Percentiles rank a stretch among this genome's conserved stretches.
phyloP scores from a whole-genome alignment of 805 yeast species.

The Nakazawaea wickerhamii region DNA sequence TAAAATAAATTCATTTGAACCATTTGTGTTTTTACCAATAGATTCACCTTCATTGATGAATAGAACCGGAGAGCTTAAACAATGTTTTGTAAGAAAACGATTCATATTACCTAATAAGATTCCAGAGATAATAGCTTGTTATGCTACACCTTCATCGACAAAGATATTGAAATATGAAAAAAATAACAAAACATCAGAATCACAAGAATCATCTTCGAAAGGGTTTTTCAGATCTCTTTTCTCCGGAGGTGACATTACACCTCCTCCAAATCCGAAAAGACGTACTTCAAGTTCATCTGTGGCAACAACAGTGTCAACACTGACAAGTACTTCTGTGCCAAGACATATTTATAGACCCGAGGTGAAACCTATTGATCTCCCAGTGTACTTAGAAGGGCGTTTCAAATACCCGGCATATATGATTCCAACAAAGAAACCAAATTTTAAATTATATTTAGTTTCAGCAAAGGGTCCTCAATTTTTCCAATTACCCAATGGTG shows the following conservation, averaged over 20 bases:
- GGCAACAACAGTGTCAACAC: slow-evolving; percentile 14
- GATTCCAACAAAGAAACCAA: slow-evolving; percentile 34
- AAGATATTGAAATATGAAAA: slow-evolving; percentile 14
- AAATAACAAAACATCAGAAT: slow-evolving; percentile 12
- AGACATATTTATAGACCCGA: slow-evolving; percentile 15
- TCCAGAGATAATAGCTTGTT: slow-evolving; percentile 39
- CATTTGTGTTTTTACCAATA: slow-evolving; percentile 50
- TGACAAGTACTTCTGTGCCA: slow-evolving; percentile 1
- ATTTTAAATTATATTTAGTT: slow-evolving; percentile 20
- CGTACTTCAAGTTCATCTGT: slow-evolving; percentile 13
- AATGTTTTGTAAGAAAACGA: slow-evolving; percentile 41
- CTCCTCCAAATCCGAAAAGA: slow-evolving; percentile 15
- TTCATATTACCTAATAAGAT: slow-evolving; percentile 32
- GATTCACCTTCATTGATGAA: slow-evolving; percentile 24
- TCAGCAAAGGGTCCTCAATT: slow-evolving; percentile 18
- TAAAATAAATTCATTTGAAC: slow-evolving; percentile 41
- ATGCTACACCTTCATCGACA: slow-evolving; percentile 19
- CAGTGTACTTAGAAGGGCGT: slow-evolving; percentile 42
- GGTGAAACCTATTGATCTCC: slow-evolving; percentile 31
- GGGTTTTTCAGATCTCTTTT: slow-evolving; percentile 29
- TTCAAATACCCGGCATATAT: slow-evolving; percentile 42
- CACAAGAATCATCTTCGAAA: slow-evolving; percentile 14
- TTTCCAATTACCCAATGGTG: slow-evolving; percentile 31
- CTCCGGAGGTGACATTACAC: slow-evolving; percentile 16
- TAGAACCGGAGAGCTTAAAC: slow-evolving; percentile 29